Evolutionary conservation across 176 grass and related monocot species (phyloP).

Genomic region (Neostapfia colusana): DNA sequence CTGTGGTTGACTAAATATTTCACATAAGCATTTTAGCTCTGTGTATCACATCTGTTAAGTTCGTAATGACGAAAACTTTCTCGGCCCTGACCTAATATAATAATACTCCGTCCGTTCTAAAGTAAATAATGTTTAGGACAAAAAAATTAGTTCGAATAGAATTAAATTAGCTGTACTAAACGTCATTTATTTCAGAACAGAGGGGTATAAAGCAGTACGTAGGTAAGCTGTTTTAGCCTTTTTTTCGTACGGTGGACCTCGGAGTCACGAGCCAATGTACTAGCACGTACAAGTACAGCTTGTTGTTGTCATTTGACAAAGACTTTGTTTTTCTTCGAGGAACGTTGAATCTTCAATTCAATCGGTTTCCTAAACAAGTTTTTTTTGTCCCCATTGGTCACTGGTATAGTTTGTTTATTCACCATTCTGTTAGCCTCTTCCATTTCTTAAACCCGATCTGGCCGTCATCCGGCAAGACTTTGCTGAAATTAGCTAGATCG

Average conservation of each 20-base stretch:
- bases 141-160: too few species aligned
- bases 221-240: not conserved
- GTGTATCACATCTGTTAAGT: too few species aligned
- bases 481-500: not conserved
- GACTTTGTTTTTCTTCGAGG: not conserved
- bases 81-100: too few species aligned
- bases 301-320: not conserved
- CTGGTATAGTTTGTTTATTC: not conserved
- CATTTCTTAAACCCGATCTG: not conserved
- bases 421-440: not conserved
- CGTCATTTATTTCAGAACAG: too few species aligned
- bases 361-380: too few species aligned
- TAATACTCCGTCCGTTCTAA: too few species aligned
- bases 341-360: constrained; percentile 17
- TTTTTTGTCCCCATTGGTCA: too few species aligned
- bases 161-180: too few species aligned
- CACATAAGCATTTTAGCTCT: too few species aligned
- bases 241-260: not conserved
- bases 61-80: too few species aligned
- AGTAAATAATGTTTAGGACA: too few species aligned
- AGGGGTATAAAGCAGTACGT: not conserved
- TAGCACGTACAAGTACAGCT: not conserved
- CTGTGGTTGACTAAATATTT: too few species aligned
- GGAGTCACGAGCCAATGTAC: not conserved
- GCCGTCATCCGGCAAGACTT: not conserved